Base-by-base conservation (phyloP, 225 moss, liverwort and hornwort genomes). In the Sphagnum tenellum region DNA sequence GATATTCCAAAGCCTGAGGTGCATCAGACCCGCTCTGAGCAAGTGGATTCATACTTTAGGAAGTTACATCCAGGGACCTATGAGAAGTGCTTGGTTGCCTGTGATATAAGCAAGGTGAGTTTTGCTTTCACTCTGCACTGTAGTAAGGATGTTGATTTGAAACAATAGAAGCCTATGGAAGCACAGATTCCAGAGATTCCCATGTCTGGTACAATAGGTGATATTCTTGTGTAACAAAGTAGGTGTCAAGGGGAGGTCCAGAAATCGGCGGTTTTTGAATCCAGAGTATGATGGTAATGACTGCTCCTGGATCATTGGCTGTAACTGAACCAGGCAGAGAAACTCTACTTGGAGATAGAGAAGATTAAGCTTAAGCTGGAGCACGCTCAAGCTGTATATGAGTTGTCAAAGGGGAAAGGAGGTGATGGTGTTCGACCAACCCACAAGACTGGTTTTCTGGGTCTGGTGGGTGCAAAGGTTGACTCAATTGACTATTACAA, bases 401-500 rank as follows among this genome's bases (percentile, higher is more conserved):
- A 86, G 46, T 71, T 65, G 13, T 89, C 85, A 0, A 86, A 89
- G 70, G 66, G 69, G 46, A n/a, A 7, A 2, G 49, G 47, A 0
- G 67, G 80, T 0, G 77, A 86, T 5, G 91, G 91, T 4, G 64
- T 57, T 4, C 87, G 89, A 47, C 96, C 96, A 0, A 59, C 46
- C 65, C 93, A 88, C 72, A 79, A 59, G 45, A 75, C 72, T 2
- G 75, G 85, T 0, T 80, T 76, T 49, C 57, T 82, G 3, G 87
- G 96, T 12, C 74, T 87, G 2, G 60, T 54, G 3, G 89, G 93
- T 0, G 2, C 49, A 3, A 89, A 87, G 69, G 93, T 93, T 3
- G 93, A 98, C 63, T 93, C 96, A 65, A 79, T 92, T 60, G 77
- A 89, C 62, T 78, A 80, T 56, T 90, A 85, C 64, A 53, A 5